phyloP scores from a whole-genome alignment of 768 basidiomycete species.

The Nidula microcarpa region DNA sequence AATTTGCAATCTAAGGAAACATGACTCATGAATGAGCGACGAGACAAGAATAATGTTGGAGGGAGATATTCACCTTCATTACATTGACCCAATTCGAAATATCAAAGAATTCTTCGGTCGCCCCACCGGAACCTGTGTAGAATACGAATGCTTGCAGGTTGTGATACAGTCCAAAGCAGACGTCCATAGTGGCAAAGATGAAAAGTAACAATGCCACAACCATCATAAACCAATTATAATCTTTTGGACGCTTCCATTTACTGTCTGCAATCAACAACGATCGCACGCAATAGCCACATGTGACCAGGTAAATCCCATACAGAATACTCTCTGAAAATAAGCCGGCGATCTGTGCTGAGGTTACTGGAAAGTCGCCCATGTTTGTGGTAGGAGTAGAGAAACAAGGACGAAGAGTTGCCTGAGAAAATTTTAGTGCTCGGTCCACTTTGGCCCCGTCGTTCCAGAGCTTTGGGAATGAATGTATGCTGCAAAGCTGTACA shows the following conservation, averaged over 20 bases:
- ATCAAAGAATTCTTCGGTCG: slow-evolving; percentile 4
- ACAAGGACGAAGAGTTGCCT: too few species aligned
- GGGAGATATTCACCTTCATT: slow-evolving; percentile 4
- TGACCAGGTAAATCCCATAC: slow-evolving; percentile 11
- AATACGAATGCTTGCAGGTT: slow-evolving; percentile 9
- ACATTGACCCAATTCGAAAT: slow-evolving; percentile 10
- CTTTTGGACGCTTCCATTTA: slow-evolving; percentile 1
- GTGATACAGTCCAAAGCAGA: slow-evolving; percentile 2
- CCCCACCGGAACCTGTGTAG: slow-evolving; percentile 3
- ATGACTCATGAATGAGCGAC: not conserved
- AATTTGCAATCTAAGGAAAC: not conserved
- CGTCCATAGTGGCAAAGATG: slow-evolving; percentile 6
- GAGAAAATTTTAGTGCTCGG: too few species aligned
- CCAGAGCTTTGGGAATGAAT: too few species aligned
- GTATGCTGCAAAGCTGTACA: too few species aligned
- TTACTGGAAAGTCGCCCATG: not conserved
- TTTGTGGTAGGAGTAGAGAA: too few species aligned
- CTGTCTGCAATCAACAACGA: slow-evolving; percentile 1
- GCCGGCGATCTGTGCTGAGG: slow-evolving; percentile 2
- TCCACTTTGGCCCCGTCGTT: too few species aligned
- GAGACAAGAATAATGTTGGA: not conserved
- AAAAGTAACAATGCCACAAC: slow-evolving; percentile 4
- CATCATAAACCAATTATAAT: slow-evolving; percentile 7
- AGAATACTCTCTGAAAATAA: slow-evolving; percentile 8
- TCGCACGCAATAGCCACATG: slow-evolving; percentile 1